These are phyloP conservation scores for Pseudocercospora macadamiae DNA, from an alignment of 2,329 filamentous ascomycete species.

Conservation along the genomic window DNA sequence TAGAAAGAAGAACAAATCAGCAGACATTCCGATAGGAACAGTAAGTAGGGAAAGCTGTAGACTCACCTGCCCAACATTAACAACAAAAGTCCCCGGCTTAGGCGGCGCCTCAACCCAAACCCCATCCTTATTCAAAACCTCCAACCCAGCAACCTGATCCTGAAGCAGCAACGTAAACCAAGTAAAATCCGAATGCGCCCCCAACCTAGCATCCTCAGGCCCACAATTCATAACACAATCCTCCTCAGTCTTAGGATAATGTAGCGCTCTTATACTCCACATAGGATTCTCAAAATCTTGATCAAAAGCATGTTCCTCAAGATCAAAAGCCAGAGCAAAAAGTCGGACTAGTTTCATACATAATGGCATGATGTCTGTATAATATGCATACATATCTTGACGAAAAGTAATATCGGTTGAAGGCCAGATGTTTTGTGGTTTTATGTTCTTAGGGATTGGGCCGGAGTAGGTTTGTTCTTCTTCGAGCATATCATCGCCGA, in stretches of 20 bases:
- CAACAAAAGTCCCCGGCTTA: constrained; percentile 42
- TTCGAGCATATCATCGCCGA: constrained; percentile 44
- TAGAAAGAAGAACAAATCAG: not conserved
- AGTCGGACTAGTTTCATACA: constrained; percentile 39
- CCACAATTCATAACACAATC: constrained; percentile 34
- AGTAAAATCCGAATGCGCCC: constrained; percentile 48
- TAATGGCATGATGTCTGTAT: constrained; percentile 36
- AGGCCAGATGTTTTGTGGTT: constrained; percentile 43
- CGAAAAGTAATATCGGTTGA: constrained; percentile 28
- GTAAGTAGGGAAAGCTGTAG: not conserved
- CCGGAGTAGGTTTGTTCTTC: constrained; percentile 39
- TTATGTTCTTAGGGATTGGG: constrained; percentile 3
- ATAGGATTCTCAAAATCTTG: constrained; percentile 43
- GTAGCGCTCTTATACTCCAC: constrained; percentile 45
- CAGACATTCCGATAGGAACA: not conserved
- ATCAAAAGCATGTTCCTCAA: constrained; percentile 40
- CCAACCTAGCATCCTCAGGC: constrained; percentile 28
- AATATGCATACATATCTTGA: constrained; percentile 41
- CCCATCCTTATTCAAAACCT: constrained; percentile 47
- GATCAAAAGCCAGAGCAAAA: constrained; percentile 39
- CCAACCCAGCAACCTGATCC: constrained; percentile 38
- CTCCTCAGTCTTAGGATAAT: constrained; percentile 43
- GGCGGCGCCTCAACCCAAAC: constrained; percentile 46
- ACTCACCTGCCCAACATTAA: constrained; percentile 43
- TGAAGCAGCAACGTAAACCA: constrained; percentile 48